A percentile compares a stretch with the other conserved stretches of the same genome.
phyloP scores from a whole-genome alignment of 768 basidiomycete species.

The Boletus vermiculosoides region DNA sequence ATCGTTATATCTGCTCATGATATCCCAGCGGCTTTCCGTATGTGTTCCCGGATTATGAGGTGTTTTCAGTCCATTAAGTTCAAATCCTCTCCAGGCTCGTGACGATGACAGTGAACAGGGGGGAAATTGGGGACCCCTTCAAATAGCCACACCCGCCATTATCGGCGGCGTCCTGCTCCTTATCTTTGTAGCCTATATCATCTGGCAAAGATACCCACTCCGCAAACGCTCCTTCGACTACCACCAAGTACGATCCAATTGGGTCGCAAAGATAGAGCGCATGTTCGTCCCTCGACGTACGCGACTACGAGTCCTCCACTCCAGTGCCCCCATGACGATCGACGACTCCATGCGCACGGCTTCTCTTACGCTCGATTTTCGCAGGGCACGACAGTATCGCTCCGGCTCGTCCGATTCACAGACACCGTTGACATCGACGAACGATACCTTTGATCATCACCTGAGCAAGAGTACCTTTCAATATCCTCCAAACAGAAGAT shows the following conservation, averaged over 20 bases:
- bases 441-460: constrained; percentile 8
- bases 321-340: constrained; percentile 19
- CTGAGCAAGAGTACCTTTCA: neutral
- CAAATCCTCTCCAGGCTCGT: constrained; percentile 16
- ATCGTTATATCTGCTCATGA: neutral
- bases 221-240: constrained; percentile 10
- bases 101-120: neutral
- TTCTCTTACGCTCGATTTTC: neutral
- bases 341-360: constrained; percentile 23
- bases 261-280: constrained; percentile 12
- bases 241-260: constrained; percentile 14
- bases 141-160: constrained; percentile 36
- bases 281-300: constrained; percentile 16
- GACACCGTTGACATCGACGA: constrained; percentile 23
- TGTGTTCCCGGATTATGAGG: constrained; percentile 1
- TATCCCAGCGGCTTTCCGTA: constrained; percentile 22
- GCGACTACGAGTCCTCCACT: constrained; percentile 14
- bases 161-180: constrained; percentile 32
- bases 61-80: neutral
- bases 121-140: constrained; percentile 26
- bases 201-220: constrained; percentile 23
- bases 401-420: constrained; percentile 30
- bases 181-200: constrained; percentile 20
- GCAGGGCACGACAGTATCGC: constrained; percentile 14
- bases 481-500: constrained; percentile 9